Conservation (phyloP, 2,329 filamentous ascomycete species). For the Scedosporium minutisporum region DNA sequence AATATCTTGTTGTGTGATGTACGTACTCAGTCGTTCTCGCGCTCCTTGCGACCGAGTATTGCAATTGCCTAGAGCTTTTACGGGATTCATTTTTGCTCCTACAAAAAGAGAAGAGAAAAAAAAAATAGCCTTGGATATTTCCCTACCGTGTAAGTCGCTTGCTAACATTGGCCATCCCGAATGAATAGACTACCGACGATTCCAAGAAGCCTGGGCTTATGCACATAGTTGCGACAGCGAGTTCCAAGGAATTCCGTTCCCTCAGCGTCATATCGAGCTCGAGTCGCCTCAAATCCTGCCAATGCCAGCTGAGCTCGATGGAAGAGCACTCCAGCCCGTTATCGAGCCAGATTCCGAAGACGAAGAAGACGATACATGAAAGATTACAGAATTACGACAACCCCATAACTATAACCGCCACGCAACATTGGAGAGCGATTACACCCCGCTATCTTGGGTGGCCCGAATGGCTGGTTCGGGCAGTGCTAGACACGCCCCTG, state of each 20-base stretch:
- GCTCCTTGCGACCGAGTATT: not conserved
- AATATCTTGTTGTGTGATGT: too few relatives aligned
- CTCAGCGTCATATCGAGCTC: slow-evolving; percentile 34
- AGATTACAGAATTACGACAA: not conserved
- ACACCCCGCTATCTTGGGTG: too few relatives aligned
- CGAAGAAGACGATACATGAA: slow-evolving; percentile 1
- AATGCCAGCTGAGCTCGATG: slow-evolving; percentile 9
- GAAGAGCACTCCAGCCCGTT: slow-evolving; percentile 17
- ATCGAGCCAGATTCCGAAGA: slow-evolving; percentile 15
- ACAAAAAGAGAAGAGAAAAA: too few relatives aligned
- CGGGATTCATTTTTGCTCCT: too few relatives aligned
- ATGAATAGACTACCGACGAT: slow-evolving; percentile 32
- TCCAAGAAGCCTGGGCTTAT: slow-evolving; percentile 34
- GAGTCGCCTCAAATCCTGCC: slow-evolving; percentile 36
- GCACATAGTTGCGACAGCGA: slow-evolving; percentile 37
- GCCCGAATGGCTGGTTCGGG: too few relatives aligned
- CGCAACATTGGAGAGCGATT: too few relatives aligned
- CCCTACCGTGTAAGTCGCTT: not conserved
- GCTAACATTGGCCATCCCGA: not conserved
- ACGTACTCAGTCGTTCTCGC: not conserved
- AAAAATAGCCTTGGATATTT: too few relatives aligned
- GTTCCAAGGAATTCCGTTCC: slow-evolving; percentile 35
- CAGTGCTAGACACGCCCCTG: too few relatives aligned
- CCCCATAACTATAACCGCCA: too few relatives aligned
- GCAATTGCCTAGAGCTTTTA: not conserved